These are phyloP conservation scores for Parathielavia appendiculata DNA, from an alignment of 495 filamentous ascomycete species.

Conservation along the genomic window DNA sequence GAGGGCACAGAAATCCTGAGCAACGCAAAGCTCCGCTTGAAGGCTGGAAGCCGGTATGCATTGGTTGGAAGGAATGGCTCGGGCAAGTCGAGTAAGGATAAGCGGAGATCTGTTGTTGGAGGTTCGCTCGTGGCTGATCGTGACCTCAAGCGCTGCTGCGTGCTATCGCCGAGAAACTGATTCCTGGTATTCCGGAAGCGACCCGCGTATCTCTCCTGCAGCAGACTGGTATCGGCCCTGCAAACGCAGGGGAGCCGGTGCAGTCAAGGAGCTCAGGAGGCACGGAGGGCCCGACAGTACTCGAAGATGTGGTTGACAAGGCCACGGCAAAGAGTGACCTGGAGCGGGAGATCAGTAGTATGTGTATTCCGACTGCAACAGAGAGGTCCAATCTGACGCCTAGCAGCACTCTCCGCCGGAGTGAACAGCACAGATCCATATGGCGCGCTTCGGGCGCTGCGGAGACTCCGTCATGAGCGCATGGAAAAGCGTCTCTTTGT, in stretches of 20 bases:
- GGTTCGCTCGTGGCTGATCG: neutral
- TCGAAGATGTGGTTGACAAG: constrained; percentile 63
- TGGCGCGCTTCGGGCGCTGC: constrained; percentile 53
- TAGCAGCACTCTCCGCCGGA: constrained; percentile 32
- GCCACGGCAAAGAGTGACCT: constrained; percentile 57
- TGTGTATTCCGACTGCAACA: constrained; percentile 44
- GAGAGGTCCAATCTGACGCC: constrained; percentile 25
- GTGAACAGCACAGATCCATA: constrained; percentile 44
- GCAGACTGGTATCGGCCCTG: constrained; percentile 52
- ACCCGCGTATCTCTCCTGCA: constrained; percentile 66
- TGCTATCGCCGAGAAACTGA: constrained; percentile 70
- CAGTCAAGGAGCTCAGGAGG: constrained; percentile 1
- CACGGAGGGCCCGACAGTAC: constrained; percentile 42
- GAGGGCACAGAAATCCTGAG: constrained; percentile 62
- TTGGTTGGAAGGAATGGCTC: constrained; percentile 72
- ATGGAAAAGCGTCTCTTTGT: constrained; percentile 58
- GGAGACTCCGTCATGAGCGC: constrained; percentile 55
- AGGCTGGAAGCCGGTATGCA: constrained; percentile 66
- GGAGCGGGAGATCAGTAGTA: constrained; percentile 53
- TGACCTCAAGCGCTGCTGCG: constrained; percentile 55
- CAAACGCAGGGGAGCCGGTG: constrained; percentile 24
- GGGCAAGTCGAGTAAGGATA: constrained; percentile 67
- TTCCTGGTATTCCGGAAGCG: constrained; percentile 68
- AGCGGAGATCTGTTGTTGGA: neutral
- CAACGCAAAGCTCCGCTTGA: constrained; percentile 62